These are phyloP conservation scores for Neurospora sp. DNA, from an alignment of 495 filamentous ascomycete genomes.

Conservation along the genomic window DNA sequence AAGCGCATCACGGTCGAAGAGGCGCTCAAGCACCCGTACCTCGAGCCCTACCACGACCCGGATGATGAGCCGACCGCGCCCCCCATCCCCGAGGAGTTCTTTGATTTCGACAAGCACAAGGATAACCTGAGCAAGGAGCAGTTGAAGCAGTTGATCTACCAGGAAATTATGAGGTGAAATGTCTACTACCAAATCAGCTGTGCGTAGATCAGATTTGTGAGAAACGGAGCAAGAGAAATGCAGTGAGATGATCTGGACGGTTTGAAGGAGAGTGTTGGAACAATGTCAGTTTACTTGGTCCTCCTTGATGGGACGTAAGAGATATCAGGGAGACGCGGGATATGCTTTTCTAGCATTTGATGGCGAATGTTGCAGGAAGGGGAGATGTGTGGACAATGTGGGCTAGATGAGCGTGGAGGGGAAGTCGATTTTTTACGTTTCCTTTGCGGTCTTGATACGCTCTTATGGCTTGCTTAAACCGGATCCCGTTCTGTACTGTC, in stretches of 20 bases:
- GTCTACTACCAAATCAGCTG: not conserved
- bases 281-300: conserved; percentile 1
- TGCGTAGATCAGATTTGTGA: not conserved
- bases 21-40: conserved; percentile 91
- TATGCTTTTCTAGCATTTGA: not conserved
- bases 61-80: conserved; percentile 96
- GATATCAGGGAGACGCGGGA: not conserved
- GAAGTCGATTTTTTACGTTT: not conserved
- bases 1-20: conserved; percentile 98
- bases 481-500: not conserved
- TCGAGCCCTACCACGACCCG: conserved; percentile 98
- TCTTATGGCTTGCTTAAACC: not conserved
- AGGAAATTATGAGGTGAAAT: conserved; percentile 89
- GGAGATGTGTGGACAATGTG: not conserved
- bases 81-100: conserved; percentile 97
- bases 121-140: conserved; percentile 97
- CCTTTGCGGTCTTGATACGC: not conserved
- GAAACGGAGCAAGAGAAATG: not conserved
- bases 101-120: conserved; percentile 99
- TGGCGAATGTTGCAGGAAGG: not conserved
- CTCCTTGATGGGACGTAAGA: not conserved
- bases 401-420: not conserved
- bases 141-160: conserved; percentile 90
- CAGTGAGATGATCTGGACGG: not conserved
- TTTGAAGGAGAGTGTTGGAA: not conserved